Conservation (phyloP, 2,329 filamentous ascomycete genomes). For the Colletotrichum sp. region DNA sequence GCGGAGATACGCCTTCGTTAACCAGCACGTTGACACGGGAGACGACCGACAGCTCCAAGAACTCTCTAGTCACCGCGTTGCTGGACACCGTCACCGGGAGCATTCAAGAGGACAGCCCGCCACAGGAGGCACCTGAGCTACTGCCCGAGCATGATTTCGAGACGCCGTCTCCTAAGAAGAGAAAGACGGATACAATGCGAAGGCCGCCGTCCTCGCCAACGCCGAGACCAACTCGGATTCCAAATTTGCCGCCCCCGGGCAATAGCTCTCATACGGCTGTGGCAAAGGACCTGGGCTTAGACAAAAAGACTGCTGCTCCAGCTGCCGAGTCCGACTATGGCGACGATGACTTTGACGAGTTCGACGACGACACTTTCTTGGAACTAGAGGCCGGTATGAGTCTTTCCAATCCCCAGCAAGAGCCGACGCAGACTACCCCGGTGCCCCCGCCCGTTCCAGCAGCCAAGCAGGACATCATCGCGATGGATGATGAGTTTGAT, state of each 20-base stretch:
- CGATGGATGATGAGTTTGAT: slow-evolving; percentile 64
- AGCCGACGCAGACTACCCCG: not conserved
- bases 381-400: slow-evolving; percentile 54
- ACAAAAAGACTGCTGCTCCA: not conserved
- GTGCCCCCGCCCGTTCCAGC: not conserved
- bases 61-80: slow-evolving; percentile 64
- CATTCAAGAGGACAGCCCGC: slow-evolving; percentile 48
- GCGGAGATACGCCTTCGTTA: slow-evolving; percentile 41
- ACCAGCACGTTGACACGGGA: slow-evolving; percentile 39
- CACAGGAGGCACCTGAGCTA: slow-evolving; percentile 30
- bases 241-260: not conserved
- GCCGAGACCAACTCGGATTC: not conserved
- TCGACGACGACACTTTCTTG: slow-evolving; percentile 64
- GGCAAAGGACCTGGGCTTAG: not conserved
- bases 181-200: slow-evolving; percentile 7
- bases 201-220: slow-evolving; percentile 23
- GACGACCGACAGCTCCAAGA: slow-evolving; percentile 58
- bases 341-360: slow-evolving; percentile 61
- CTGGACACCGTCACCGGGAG: slow-evolving; percentile 67
- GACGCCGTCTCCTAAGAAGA: slow-evolving; percentile 52
- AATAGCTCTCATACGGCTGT: not conserved
- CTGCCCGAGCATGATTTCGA: slow-evolving; percentile 23
- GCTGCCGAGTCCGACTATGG: slow-evolving; percentile 54
- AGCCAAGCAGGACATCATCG: not conserved
- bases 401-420: slow-evolving; percentile 27